Base-by-base conservation (phyloP, 768 basidiomycete species). In the Pholiota molesta region DNA sequence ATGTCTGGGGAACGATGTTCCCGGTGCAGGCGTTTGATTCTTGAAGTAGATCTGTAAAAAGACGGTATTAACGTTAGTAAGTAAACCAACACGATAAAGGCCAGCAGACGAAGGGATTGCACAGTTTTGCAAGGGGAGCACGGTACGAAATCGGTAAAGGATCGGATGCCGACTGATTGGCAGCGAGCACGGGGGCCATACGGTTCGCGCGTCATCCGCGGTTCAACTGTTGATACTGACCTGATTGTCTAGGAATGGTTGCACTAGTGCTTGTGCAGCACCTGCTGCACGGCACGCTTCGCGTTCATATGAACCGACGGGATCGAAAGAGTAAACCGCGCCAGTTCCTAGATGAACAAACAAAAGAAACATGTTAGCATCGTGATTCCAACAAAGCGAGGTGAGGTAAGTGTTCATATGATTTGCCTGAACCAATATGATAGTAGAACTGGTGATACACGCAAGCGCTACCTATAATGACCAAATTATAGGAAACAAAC, bases 291-390 rank as follows among this genome's bases (percentile, higher is more conserved):
- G 90, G 79, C 96, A 99, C 33, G 92, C 86, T 78, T 97, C 95
- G 62, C 97, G 91, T 77, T 99, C 96, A 75, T 99, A 99, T 52
- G 93, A 95, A 28, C 97, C 97, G 33, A 99, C 95, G 40, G 97
- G 97, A 77, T 99, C 97, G 75, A 97, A 99, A n/a, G 97, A 98
- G 82, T 99, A 99, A 31, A 99, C 96, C 10, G 97, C 94, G 56
- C 97, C 97, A 39, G 93, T 87, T 11, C 96, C 95, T 97, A 72
- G 65, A 57, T 60, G 69, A 69, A 66, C 57, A 59, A 57, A 68
- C 21, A 62, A 63, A 62, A 31, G 55, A 63, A 52, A 52, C 47
- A 56, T 62, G 56, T 68, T 49, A 66, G 58, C 21, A 56, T 53
- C 59, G 47, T 62, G 53, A 61, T 49, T 55, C 45, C 52, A 39